Evolutionary conservation across 2,329 filamentous ascomycete genomes (phyloP), one percentile per base, ranked within the genome.

Genomic region (Whalleya microplaca): DNA sequence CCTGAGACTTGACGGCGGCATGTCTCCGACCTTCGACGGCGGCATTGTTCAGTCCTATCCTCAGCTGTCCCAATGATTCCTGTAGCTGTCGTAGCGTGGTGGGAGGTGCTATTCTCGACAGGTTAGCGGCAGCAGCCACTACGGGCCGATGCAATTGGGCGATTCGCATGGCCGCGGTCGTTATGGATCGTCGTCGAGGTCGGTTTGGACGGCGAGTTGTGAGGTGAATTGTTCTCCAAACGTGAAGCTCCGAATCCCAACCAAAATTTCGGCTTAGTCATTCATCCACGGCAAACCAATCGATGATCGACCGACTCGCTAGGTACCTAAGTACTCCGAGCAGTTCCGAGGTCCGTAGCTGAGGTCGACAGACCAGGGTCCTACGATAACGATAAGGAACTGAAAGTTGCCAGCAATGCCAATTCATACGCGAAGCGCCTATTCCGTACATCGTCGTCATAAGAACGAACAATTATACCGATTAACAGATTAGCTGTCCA

Each of bases 1-100:
- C 85, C 76, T 88, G 86, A 44, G 84, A 79, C 71, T 87, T 87
- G 71, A 85, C 83, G 21, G 82, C 78, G 62, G 84, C 84, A 66
- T 81, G 76, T 70, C 83, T 77, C 62, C 78, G 76, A 63, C 82
- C 82, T 62, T 79, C 74, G 9, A 80, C 78, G 51, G 74, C 70
- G 48, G 72, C 70, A 71, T 77, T 77, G 43, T 53, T 54, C 10
- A 58, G 56, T 19, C 69, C 67, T 65, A 72, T 68, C 59, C 66
- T 66, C 51, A 72, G 41, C 54, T 64, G 65, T 5, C 61, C 65
- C 18, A 72, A 64, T 58, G 71, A 68, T 40, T 72, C 68, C 61
- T 69, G 66, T 49, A 75, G 57, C 51, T 71, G 72, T 61, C 72
- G 68, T 68, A 72, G 65, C 61, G 71, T 69, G 62, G 55, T 56